Evolutionary conservation across 2,329 filamentous ascomycete genomes (phyloP).

Genomic region (Clathrospora elynae): DNA sequence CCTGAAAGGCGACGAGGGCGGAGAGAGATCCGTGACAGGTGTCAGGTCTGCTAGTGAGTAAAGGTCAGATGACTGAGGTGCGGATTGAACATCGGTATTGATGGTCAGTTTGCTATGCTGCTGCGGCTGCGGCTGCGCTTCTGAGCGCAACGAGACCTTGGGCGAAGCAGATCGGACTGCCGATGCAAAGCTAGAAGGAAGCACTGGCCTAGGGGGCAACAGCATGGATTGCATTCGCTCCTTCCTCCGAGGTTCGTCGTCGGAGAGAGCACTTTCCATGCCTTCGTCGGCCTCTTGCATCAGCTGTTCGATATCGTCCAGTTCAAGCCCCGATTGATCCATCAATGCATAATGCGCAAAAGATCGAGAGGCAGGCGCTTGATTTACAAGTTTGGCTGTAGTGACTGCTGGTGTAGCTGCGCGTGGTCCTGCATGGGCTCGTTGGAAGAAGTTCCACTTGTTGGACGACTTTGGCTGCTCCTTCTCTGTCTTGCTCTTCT

Average conservation of each 20-base stretch:
- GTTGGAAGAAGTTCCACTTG: conserved; percentile 66
- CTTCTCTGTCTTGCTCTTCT: conserved; percentile 36
- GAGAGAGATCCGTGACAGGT: conserved; percentile 44
- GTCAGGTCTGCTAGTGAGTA: conserved; percentile 36
- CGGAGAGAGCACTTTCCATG: conserved; percentile 26
- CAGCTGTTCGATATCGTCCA: conserved; percentile 54
- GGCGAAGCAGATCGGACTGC: conserved; percentile 44
- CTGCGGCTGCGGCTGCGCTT: conserved; percentile 20
- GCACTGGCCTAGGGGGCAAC: conserved; percentile 44
- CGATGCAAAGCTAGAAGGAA: conserved; percentile 34
- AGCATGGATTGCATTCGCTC: conserved; percentile 48
- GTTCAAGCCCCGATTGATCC: conserved; percentile 54
- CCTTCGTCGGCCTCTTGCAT: conserved; percentile 51
- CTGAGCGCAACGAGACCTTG: conserved; percentile 41
- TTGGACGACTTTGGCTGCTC: conserved; percentile 47
- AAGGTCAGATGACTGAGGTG: conserved; percentile 13
- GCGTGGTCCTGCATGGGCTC: conserved; percentile 51
- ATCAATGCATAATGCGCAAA: conserved; percentile 65
- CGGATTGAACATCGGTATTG: conserved; percentile 26
- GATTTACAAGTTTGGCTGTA: conserved; percentile 48
- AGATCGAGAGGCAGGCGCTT: conserved; percentile 46
- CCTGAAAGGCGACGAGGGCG: conserved; percentile 35
- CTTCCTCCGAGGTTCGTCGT: conserved; percentile 30
- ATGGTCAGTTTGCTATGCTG: conserved; percentile 25
- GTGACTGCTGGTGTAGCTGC: conserved; percentile 40